Base-by-base conservation (phyloP, 2,329 filamentous ascomycete species). In the Exophiala calicioides region DNA sequence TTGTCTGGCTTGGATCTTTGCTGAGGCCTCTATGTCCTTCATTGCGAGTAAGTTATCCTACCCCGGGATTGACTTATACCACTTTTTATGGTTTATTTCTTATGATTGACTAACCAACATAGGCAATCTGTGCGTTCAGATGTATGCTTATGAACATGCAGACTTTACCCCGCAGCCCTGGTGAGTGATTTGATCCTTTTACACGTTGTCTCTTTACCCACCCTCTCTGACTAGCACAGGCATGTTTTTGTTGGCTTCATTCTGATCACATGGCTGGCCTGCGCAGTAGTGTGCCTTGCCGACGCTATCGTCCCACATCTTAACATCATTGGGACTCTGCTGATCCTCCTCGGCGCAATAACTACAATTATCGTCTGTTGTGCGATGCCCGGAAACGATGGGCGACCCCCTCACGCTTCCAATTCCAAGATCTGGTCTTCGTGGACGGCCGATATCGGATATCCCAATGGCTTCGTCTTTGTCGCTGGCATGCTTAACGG, bases 401-500 rank as follows among this genome's bases (percentile, higher is more conserved):
- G 42, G 12, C 45, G 47, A 4, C 53, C 53, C 21, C 39, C 44
- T 29, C 52, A 55, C 81, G 62, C 77, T 75, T 3, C 71, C 72
- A 55, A 71, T 20, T 77, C 76, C 21, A 77, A n/a, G n/a, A n/a
- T 83, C 6, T 84, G 79, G 79, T 64, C 58, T 63, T 56, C 79
- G 67, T 59, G 80, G 79, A 40, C 78, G 65, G 78, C 68, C 56
- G 56, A 68, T 37, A 70, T 70, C 35, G 57, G 69, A 18, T 68
- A 66, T 47, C 52, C 59, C 1, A 70, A 79, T 33, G 80, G 80
- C 12, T 78, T 85, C n/a, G 80, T 81, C 2, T 85, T 85, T 53
- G 67, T 84, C 20, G 69, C 78, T 0, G 82, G 82, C 12, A 82
- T 85, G 62, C 70, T 86, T 18, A 88, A 88, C 57, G 84, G 82